Conservation (phyloP, 2,329 filamentous ascomycete genomes). For the Aureobasidium sp. region DNA sequence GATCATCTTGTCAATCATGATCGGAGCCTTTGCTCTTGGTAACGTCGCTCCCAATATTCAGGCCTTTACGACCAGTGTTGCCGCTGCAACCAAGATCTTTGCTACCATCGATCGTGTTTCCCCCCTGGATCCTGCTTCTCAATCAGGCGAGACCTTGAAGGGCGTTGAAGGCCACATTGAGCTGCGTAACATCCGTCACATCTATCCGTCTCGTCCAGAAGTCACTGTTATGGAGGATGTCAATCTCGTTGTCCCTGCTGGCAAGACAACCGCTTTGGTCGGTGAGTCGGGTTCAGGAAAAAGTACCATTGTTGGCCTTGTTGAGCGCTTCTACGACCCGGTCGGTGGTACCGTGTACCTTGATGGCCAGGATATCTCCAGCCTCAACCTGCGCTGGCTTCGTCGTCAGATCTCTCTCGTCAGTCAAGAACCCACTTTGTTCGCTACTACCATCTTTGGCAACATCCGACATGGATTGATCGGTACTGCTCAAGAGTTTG, state of each 20-base stretch:
- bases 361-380: constrained; percentile 73
- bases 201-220: constrained; percentile 88
- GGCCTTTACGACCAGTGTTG: constrained; percentile 73
- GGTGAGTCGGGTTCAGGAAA: constrained; percentile 93
- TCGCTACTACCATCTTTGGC: constrained; percentile 77
- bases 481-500: constrained; percentile 66
- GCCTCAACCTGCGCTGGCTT: constrained; percentile 80
- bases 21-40: constrained; percentile 83
- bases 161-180: constrained; percentile 69
- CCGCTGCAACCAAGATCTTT: constrained; percentile 85
- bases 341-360: constrained; percentile 69
- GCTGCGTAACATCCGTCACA: constrained; percentile 75
- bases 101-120: constrained; percentile 84
- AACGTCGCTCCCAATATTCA: constrained; percentile 80
- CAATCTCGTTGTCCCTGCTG: constrained; percentile 68
- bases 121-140: constrained; percentile 67
- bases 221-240: constrained; percentile 83
- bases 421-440: constrained; percentile 85
- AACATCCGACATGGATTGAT: constrained; percentile 90
- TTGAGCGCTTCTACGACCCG: constrained; percentile 91
- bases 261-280: constrained; percentile 87
- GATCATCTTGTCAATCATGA: constrained; percentile 83
- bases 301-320: constrained; percentile 83
- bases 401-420: constrained; percentile 88
- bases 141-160: constrained; percentile 64